Percentiles rank a stretch among this genome's conserved stretches.
Conservation (phyloP, 495 filamentous ascomycete genomes). For the Penicillium bovifimosum region DNA sequence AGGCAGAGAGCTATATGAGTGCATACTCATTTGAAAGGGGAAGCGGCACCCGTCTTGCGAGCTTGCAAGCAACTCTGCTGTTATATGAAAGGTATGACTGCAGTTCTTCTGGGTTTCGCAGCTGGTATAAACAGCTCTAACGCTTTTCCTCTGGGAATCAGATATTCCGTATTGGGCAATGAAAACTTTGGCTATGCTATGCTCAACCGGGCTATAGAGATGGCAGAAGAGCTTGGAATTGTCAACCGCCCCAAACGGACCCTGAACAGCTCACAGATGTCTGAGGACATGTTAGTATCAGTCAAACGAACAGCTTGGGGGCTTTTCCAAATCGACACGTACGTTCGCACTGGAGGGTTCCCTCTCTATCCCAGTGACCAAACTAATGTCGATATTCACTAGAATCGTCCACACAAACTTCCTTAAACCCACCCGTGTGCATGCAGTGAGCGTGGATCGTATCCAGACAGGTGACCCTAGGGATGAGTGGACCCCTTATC, state of each 20-base stretch:
- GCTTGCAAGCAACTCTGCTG: constrained; percentile 27
- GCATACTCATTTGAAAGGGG: constrained; percentile 16
- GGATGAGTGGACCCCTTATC: constrained; percentile 26
- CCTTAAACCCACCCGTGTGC: constrained; percentile 25
- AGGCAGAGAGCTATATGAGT: constrained; percentile 24
- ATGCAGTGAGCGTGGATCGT: constrained; percentile 17
- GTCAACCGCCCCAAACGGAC: constrained; percentile 10
- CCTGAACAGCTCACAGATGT: constrained; percentile 11
- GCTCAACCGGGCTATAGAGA: constrained; percentile 26
- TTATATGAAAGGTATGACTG: constrained; percentile 27
- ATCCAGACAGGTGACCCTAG: neutral
- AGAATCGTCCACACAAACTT: constrained; percentile 34
- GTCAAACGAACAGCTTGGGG: constrained; percentile 30
- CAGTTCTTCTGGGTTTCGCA: neutral
- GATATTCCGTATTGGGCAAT: constrained; percentile 27
- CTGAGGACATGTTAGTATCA: constrained; percentile 23
- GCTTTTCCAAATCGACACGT: constrained; percentile 33
- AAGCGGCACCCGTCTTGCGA: constrained; percentile 18
- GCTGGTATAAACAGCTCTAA: neutral
- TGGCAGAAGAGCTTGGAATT: constrained; percentile 26
- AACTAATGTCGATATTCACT: neutral
- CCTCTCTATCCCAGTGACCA: neutral
- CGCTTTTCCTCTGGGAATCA: neutral
- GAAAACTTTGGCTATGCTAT: constrained; percentile 28
- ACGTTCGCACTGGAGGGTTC: neutral